Evolutionary conservation across 2,329 filamentous ascomycete genomes (phyloP).

Genomic region (Trichoderma afroharzianum): DNA sequence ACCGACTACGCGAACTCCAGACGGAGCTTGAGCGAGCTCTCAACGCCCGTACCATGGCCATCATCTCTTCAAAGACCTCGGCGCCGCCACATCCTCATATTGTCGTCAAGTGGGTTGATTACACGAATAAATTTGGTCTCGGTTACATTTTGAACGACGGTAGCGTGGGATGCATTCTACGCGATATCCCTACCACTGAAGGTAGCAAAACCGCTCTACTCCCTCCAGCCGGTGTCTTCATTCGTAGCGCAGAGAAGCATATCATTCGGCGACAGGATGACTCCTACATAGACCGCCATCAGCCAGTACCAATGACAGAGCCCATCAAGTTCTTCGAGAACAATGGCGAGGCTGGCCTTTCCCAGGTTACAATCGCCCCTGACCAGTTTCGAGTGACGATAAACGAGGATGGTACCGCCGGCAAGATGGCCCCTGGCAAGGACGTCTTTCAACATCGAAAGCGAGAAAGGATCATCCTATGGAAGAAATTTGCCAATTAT

Average conservation of each 20-base stretch:
- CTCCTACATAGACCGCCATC: constrained; percentile 53
- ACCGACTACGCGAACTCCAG: constrained; percentile 54
- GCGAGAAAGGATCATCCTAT: constrained; percentile 61
- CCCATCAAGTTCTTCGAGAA: constrained; percentile 72
- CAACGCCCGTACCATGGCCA: constrained; percentile 60
- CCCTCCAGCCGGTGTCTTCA: constrained; percentile 68
- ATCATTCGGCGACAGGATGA: constrained; percentile 59
- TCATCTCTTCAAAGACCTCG: constrained; percentile 53
- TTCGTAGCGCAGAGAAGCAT: constrained; percentile 68
- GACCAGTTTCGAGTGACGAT: constrained; percentile 56
- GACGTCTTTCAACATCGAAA: constrained; percentile 64
- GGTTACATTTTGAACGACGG: constrained; percentile 82
- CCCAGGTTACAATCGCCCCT: constrained; percentile 60
- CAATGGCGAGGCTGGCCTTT: constrained; percentile 60
- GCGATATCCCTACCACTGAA: constrained; percentile 51
- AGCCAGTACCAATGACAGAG: constrained; percentile 61
- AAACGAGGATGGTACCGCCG: constrained; percentile 56
- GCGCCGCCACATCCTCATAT: constrained; percentile 57
- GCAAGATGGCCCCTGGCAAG: constrained; percentile 59
- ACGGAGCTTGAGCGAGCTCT: constrained; percentile 59
- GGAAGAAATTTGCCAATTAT: constrained; percentile 73
- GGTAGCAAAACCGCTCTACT: constrained; percentile 49
- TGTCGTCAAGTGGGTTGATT: constrained; percentile 81
- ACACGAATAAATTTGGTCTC: constrained; percentile 81
- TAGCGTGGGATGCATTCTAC: constrained; percentile 68